A percentile compares a stretch with the other conserved stretches of the same genome.
These are phyloP conservation scores for Acer saccharum DNA, from an alignment of 345 rosid species.

Conservation along the genomic window DNA sequence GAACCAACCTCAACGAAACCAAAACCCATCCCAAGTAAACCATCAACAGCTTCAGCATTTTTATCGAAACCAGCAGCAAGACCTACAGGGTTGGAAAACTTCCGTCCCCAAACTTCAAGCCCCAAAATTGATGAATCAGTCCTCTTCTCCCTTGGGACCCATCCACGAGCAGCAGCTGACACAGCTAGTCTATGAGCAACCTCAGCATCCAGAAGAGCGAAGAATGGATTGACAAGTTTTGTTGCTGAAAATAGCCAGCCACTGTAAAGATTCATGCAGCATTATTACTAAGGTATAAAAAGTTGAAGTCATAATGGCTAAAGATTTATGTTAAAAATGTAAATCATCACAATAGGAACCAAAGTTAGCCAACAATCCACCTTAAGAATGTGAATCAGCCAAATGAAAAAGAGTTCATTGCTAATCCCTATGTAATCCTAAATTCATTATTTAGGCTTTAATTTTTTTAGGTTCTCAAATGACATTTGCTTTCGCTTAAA, in stretches of 20 bases:
- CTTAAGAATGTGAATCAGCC: background rate
- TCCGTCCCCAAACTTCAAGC: slow-evolving; percentile 95
- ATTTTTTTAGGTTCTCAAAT: background rate
- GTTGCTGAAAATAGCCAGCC: slow-evolving; percentile 96
- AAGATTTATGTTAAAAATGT: background rate
- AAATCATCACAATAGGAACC: background rate
- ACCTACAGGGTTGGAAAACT: slow-evolving; percentile 93
- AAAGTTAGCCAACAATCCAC: background rate
- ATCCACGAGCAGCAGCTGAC: slow-evolving; percentile 89
- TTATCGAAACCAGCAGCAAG: slow-evolving; percentile 99
- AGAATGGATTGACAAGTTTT: slow-evolving; percentile 89
- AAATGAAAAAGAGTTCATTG: background rate
- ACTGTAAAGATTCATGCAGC: slow-evolving; percentile 43
- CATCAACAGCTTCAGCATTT: slow-evolving; percentile 96
- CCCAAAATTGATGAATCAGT: slow-evolving; percentile 76
- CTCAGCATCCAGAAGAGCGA: slow-evolving; percentile 96
- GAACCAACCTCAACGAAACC: slow-evolving; percentile 99
- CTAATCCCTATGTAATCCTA: background rate
- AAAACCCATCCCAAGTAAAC: slow-evolving; percentile 86
- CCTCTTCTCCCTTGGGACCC: slow-evolving; percentile 98
- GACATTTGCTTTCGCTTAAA: background rate
- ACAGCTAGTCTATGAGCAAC: slow-evolving; percentile 87
- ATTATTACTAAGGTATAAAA: background rate
- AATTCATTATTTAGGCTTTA: background rate
- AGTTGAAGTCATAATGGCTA: background rate